These are phyloP conservation scores for Quercus dentata DNA, from an alignment of 306 rosid species.

Conservation along the genomic window DNA sequence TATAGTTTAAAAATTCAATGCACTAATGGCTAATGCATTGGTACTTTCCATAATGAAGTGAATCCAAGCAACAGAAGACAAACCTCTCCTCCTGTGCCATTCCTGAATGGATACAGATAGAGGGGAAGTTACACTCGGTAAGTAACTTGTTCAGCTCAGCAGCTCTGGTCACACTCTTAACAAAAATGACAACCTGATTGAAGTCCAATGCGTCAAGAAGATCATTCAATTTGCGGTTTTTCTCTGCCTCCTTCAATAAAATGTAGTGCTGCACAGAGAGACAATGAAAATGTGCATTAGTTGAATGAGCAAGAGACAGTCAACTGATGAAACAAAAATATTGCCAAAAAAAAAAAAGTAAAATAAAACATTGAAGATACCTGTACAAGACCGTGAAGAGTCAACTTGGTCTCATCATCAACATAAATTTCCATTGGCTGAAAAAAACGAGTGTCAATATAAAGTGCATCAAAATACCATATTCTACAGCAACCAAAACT, in stretches of 20 bases:
- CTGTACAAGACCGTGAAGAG: constrained; percentile 84
- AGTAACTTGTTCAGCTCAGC: constrained; percentile 76
- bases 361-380: constrained; percentile 7
- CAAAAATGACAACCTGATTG: constrained; percentile 78
- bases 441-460: constrained; percentile 2
- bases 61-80: constrained; percentile 8
- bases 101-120: constrained; percentile 76
- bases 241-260: constrained; percentile 60
- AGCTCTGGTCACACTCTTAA: constrained; percentile 67
- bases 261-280: constrained; percentile 57
- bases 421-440: constrained; percentile 88
- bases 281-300: neutral
- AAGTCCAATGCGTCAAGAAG: constrained; percentile 82
- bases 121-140: constrained; percentile 69
- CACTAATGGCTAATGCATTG: neutral
- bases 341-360: neutral
- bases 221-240: constrained; percentile 73
- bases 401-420: constrained; percentile 78
- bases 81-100: constrained; percentile 88
- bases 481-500: neutral
- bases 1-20: neutral
- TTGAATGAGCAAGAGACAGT: constrained; percentile 8
- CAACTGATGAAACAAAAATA: neutral
- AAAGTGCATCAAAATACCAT: constrained; percentile 1
- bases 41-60: neutral